phyloP scores from a whole-genome alignment of 148 eudicot species.

The Chenopodium formosanum region DNA sequence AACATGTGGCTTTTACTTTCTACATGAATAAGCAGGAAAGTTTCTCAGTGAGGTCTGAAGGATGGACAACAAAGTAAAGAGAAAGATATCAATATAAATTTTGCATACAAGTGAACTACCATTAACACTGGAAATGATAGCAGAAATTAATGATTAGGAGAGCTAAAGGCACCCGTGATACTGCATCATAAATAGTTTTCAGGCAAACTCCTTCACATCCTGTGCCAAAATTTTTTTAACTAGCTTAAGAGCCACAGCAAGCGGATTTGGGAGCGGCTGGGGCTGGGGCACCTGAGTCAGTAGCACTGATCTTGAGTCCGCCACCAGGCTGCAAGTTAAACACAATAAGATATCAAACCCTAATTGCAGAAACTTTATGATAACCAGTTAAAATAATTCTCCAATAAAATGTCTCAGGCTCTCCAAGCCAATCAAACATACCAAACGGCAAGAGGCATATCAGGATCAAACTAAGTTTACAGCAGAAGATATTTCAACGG shows the following conservation, averaged over 20 bases:
- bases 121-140: slow-evolving; percentile 23
- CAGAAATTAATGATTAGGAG: slow-evolving; percentile 32
- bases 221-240: slow-evolving; percentile 9
- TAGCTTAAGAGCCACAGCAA: slow-evolving; percentile 69
- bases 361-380: not conserved
- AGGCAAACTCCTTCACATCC: slow-evolving; percentile 12
- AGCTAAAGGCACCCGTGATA: slow-evolving; percentile 37
- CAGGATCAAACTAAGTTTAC: not conserved
- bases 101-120: slow-evolving; percentile 24
- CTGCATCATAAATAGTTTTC: slow-evolving; percentile 29
- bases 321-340: slow-evolving; percentile 56
- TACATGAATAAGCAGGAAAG: slow-evolving; percentile 16
- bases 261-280: slow-evolving; percentile 69
- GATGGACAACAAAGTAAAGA: slow-evolving; percentile 1
- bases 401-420: not conserved
- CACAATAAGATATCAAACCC: not conserved
- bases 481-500: not conserved
- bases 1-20: slow-evolving; percentile 9
- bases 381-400: not conserved
- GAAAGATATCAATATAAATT: slow-evolving; percentile 18
- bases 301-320: slow-evolving; percentile 58
- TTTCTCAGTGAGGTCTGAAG: slow-evolving; percentile 20
- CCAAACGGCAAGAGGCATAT: not conserved
- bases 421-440: not conserved
- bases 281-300: slow-evolving; percentile 49